A percentile compares a stretch with the other conserved stretches of the same genome.
These are phyloP conservation scores for Thermothielavioides terrestris DNA, from an alignment of 495 filamentous ascomycete species.

Conservation along the genomic window DNA sequence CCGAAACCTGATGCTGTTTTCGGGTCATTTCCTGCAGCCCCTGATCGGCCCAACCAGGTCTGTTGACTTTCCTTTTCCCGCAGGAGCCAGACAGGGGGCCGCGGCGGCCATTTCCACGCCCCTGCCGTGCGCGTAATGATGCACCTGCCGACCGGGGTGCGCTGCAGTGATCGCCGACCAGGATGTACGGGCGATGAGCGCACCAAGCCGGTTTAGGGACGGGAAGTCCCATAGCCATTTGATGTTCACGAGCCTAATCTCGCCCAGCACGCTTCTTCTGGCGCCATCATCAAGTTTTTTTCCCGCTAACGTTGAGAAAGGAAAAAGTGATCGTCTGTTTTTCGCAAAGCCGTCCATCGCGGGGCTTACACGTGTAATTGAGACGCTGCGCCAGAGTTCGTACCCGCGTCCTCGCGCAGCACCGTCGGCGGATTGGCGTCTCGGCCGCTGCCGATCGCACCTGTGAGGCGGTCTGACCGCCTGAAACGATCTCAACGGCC, in stretches of 20 bases:
- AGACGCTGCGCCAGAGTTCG: too few species aligned
- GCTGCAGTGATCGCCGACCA: conserved; percentile 29
- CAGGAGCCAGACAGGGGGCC: too few species aligned
- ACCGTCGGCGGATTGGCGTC: conserved; percentile 2
- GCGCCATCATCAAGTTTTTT: not conserved
- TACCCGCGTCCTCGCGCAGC: too few species aligned
- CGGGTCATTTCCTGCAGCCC: not conserved
- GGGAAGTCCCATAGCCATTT: conserved; percentile 16
- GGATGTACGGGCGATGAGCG: too few species aligned
- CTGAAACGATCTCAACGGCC: conserved; percentile 17
- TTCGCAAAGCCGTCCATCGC: too few species aligned
- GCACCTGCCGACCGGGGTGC: too few species aligned
- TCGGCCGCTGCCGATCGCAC: conserved; percentile 8
- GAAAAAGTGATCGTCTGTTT: not conserved
- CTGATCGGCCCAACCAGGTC: not conserved
- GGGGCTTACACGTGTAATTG: conserved; percentile 2
- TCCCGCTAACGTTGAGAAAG: not conserved
- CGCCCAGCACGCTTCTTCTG: not conserved
- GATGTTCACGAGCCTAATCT: conserved; percentile 25
- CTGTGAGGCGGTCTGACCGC: conserved; percentile 3
- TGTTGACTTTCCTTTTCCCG: not conserved
- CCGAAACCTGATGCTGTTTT: not conserved
- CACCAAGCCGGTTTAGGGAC: conserved; percentile 20
- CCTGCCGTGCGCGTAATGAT: conserved; percentile 8
- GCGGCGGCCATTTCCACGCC: not conserved